These are phyloP conservation scores for Spergularia marina DNA, from an alignment of 148 eudicot genomes.

Conservation along the genomic window DNA sequence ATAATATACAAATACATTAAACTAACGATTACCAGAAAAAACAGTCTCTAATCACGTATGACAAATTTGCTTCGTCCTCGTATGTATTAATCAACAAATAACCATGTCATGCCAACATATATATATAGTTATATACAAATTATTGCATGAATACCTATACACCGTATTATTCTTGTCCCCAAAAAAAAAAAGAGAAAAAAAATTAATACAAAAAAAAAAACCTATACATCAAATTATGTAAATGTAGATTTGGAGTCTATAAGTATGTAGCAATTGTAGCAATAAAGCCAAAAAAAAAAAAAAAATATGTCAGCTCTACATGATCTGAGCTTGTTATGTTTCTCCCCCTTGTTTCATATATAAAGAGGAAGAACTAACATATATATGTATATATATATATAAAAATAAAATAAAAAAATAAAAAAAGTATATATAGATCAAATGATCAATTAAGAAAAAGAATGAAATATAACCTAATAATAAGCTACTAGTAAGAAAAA, in stretches of 20 bases:
- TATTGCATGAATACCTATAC: too few relatives aligned
- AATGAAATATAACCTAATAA: not conserved
- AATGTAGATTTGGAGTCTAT: too few relatives aligned
- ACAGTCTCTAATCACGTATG: too few relatives aligned
- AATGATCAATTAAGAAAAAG: conserved; percentile 3
- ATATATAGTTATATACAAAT: too few relatives aligned
- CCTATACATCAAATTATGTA: not conserved
- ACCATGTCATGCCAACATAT: too few relatives aligned
- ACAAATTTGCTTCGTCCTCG: too few relatives aligned
- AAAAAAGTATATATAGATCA: not conserved
- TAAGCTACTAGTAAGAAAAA: not conserved
- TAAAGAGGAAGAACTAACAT: not conserved
- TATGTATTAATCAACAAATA: too few relatives aligned
- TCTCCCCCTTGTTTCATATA: not conserved
- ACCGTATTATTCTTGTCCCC: too few relatives aligned
- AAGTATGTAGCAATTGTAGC: too few relatives aligned
- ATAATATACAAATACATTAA: too few relatives aligned
- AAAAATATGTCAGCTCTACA: conserved; percentile 13
- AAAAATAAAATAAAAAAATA: not conserved
- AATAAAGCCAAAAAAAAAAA: not conserved
- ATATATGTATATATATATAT: too few relatives aligned
- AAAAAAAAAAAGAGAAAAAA: not conserved
- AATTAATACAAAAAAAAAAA: not conserved
- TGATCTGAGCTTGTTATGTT: not conserved
- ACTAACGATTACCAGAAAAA: too few relatives aligned